Percentiles rank a stretch among this genome's conserved stretches.
Evolutionary conservation across 352 stramenopile genomes (phyloP).

Genomic region (Aphanomyces cochlioides): DNA sequence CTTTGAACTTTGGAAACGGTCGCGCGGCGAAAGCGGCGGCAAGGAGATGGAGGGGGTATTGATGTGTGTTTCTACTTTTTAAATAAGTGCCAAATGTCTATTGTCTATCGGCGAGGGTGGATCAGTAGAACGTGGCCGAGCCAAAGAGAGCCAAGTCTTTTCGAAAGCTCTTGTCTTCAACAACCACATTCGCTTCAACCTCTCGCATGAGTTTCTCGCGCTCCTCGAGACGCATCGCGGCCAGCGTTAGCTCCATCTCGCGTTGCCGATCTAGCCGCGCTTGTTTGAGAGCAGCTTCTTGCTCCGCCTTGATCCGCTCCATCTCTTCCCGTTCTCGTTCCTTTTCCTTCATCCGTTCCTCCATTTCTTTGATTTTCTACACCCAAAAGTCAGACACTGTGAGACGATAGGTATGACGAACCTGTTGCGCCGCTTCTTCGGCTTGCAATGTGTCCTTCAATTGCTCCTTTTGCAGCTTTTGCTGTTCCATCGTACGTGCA

Average conservation of each 20-base stretch:
- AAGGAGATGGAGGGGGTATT: too few relatives aligned
- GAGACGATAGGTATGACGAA: constrained; percentile 35
- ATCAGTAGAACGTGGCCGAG: constrained; percentile 84
- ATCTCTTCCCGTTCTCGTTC: constrained; percentile 61
- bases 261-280: constrained; percentile 50
- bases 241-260: constrained; percentile 56
- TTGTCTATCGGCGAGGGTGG: constrained; percentile 6
- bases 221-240: constrained; percentile 52
- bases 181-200: constrained; percentile 56
- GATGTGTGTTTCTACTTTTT: not conserved
- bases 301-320: constrained; percentile 57
- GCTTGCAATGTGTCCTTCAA: constrained; percentile 74
- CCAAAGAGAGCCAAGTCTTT: constrained; percentile 84
- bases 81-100: constrained; percentile 11
- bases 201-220: constrained; percentile 62
- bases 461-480: constrained; percentile 84
- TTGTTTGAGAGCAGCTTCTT: constrained; percentile 46
- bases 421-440: constrained; percentile 64
- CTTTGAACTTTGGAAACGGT: not conserved
- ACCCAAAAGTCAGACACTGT: not conserved
- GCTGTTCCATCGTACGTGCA: constrained; percentile 79
- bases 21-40: too few relatives aligned
- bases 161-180: constrained; percentile 61
- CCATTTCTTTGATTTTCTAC: constrained; percentile 39
- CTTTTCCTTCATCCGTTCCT: constrained; percentile 66